Evolutionary conservation across 805 yeast genomes (phyloP).

Genomic region (Metschnikowia matae): DNA sequence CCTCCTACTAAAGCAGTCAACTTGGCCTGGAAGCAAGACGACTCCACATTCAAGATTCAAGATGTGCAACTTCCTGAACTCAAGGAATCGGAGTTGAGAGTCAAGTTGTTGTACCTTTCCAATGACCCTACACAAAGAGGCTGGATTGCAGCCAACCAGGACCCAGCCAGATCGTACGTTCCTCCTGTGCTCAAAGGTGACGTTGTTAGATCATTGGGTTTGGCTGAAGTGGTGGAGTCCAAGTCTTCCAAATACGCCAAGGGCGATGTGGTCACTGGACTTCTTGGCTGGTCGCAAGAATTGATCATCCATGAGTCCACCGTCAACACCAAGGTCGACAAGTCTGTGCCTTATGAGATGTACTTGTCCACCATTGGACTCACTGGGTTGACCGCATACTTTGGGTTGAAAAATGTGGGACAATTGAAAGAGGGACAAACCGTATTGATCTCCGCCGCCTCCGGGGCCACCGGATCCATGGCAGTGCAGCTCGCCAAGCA

Average conservation of each 20-base stretch:
- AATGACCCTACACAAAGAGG: slow-evolving; percentile 62
- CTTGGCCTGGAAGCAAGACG: slow-evolving; percentile 18
- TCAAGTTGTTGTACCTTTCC: slow-evolving; percentile 46
- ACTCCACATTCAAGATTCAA: slow-evolving; percentile 30
- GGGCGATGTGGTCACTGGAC: slow-evolving; percentile 43
- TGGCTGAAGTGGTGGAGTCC: slow-evolving; percentile 49
- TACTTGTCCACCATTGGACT: slow-evolving; percentile 50
- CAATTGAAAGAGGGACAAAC: slow-evolving; percentile 42
- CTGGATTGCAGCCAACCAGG: slow-evolving; percentile 43
- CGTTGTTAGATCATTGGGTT: slow-evolving; percentile 42
- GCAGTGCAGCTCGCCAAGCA: slow-evolving; percentile 55
- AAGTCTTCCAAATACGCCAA: slow-evolving; percentile 34
- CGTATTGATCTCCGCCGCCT: slow-evolving; percentile 58
- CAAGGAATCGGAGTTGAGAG: slow-evolving; percentile 38
- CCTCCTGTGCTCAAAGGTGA: slow-evolving; percentile 42
- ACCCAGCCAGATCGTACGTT: slow-evolving; percentile 29
- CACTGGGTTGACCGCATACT: slow-evolving; percentile 60
- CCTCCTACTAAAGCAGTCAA: slow-evolving; percentile 22
- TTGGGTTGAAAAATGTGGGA: slow-evolving; percentile 50
- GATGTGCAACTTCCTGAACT: slow-evolving; percentile 17
- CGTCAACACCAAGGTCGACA: slow-evolving; percentile 28
- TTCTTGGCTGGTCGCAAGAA: slow-evolving; percentile 48
- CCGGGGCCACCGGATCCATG: slow-evolving; percentile 69
- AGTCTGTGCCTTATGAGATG: slow-evolving; percentile 34
- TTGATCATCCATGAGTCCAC: slow-evolving; percentile 26